Conservation (phyloP, 148 eudicot genomes). For the Vaccinium myrtillus region DNA sequence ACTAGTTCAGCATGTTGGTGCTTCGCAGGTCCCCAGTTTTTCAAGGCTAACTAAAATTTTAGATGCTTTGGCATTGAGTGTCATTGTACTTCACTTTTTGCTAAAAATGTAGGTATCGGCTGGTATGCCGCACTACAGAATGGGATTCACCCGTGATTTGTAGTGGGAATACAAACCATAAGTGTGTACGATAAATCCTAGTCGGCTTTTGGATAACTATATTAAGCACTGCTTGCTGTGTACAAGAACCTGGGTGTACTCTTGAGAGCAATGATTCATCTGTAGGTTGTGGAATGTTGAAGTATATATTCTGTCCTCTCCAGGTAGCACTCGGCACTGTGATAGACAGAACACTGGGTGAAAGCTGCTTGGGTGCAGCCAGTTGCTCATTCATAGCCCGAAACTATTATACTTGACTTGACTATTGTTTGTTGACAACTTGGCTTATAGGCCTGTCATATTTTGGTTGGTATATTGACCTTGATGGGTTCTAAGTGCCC, state of each 20-base stretch:
- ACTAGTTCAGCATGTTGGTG: neutral
- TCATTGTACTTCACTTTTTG: neutral
- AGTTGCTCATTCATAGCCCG: too few species aligned
- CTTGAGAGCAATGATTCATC: neutral
- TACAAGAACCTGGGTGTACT: neutral
- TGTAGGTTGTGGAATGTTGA: neutral
- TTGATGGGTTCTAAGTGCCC: too few species aligned
- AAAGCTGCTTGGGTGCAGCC: too few species aligned
- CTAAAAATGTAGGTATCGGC: neutral
- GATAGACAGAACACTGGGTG: neutral
- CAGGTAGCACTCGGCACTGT: neutral
- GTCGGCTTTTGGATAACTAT: neutral
- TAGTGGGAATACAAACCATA: neutral
- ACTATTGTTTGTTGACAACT: too few species aligned
- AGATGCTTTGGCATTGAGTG: neutral
- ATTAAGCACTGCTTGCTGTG: neutral
- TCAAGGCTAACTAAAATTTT: neutral
- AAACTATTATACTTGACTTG: too few species aligned
- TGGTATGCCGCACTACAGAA: neutral
- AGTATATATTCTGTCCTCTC: neutral
- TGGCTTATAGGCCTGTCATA: too few species aligned
- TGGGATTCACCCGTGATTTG: neutral
- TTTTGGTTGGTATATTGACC: too few species aligned
- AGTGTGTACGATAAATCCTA: neutral
- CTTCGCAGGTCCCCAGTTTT: neutral